phyloP scores from a whole-genome alignment of 2,329 filamentous ascomycete genomes.

The Atkinsonella hypoxylon region DNA sequence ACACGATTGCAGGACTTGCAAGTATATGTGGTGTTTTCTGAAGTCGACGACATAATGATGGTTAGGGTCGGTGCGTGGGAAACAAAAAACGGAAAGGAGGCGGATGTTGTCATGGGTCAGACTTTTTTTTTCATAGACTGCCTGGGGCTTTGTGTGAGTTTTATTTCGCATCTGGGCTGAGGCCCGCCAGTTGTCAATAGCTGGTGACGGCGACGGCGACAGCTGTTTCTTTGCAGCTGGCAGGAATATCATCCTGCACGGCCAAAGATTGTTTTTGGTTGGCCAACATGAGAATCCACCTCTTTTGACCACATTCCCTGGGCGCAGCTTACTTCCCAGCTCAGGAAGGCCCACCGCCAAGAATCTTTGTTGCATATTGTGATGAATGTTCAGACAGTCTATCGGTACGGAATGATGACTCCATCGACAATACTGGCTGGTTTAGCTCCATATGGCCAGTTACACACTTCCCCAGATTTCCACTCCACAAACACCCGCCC shows the following conservation, averaged over 20 bases:
- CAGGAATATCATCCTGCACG: too few species aligned
- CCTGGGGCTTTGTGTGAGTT: not conserved
- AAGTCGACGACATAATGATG: not conserved
- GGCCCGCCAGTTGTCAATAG: not conserved
- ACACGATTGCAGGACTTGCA: constrained; percentile 19
- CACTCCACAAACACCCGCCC: not conserved
- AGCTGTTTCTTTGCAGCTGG: not conserved
- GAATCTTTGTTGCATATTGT: too few species aligned
- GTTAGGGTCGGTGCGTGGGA: too few species aligned
- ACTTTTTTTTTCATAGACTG: not conserved
- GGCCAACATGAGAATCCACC: too few species aligned
- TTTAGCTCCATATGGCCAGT: not conserved
- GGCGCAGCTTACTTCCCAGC: too few species aligned
- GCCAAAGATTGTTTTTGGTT: too few species aligned
- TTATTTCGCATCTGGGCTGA: not conserved
- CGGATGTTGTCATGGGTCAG: not conserved
- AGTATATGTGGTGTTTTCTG: constrained; percentile 8
- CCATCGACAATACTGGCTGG: too few species aligned
- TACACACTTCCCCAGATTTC: not conserved
- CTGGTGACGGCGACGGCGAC: not conserved
- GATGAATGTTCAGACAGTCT: too few species aligned
- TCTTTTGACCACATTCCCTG: too few species aligned
- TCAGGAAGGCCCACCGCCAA: too few species aligned
- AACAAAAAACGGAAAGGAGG: not conserved
- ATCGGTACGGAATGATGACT: too few species aligned